Evolutionary conservation across 306 rosid species (phyloP).

Genomic region (Luffa acutangula): DNA sequence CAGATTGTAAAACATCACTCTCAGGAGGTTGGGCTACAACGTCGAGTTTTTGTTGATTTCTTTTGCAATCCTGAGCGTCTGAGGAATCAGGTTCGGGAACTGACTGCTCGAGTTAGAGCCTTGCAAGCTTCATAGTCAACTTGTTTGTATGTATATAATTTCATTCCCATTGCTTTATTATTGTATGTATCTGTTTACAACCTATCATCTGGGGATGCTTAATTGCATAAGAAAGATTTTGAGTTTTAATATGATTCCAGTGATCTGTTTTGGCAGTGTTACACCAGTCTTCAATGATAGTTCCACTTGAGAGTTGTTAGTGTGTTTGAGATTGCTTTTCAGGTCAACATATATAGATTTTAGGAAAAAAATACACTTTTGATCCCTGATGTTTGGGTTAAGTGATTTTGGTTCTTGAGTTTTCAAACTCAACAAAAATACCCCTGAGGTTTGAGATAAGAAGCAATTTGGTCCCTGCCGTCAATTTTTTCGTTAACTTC

Average conservation of each 20-base stretch:
- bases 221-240: neutral
- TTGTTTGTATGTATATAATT: neutral
- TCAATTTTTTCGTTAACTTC: too few relatives aligned
- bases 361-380: too few relatives aligned
- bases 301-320: neutral
- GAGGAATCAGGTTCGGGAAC: constrained; percentile 79
- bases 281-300: neutral
- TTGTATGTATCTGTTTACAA: neutral
- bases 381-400: too few relatives aligned
- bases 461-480: too few relatives aligned
- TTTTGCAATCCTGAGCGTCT: constrained; percentile 86
- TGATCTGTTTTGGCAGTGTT: neutral
- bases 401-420: too few relatives aligned
- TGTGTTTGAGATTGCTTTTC: neutral
- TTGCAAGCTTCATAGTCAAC: constrained; percentile 54
- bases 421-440: too few relatives aligned
- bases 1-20: constrained; percentile 94
- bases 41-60: constrained; percentile 86
- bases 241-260: neutral
- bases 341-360: too few relatives aligned
- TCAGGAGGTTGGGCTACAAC: constrained; percentile 76
- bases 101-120: constrained; percentile 75
- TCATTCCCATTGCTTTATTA: neutral
- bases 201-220: neutral
- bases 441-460: too few relatives aligned